Base-by-base conservation (phyloP, 164 flowering plant species). In the Buxus sempervirens region DNA sequence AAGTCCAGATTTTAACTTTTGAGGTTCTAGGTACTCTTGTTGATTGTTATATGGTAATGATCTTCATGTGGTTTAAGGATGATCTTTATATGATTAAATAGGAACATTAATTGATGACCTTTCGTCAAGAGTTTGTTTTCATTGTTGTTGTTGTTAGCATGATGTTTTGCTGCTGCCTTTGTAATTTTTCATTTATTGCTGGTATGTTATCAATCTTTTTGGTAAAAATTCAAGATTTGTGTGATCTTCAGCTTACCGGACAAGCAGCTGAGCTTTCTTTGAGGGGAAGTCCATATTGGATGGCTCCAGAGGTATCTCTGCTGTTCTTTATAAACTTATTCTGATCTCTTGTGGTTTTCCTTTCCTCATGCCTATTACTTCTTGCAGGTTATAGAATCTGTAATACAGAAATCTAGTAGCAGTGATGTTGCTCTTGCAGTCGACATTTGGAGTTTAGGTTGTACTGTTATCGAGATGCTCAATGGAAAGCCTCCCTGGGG, bases 251-350 rank as follows among this genome's bases (percentile, higher is more conserved):
- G 98, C 86, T 94, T 66, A 77, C 73, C 73, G 96, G 93, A 60
- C 89, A 83, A 64, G 73, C 73, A 66, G 83, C 88, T 72, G 77
- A 83, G 68, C 96, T 90, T 63, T 95, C 99, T 57, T 56, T 92
- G 64, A 92, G 84, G 86, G 99, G 99, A 63, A 92, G 96, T 73
- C 98, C 99, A 45, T 90, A 92, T 78, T 92, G 99, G 99, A 90
- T 95, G 97, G 97, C 99, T 70, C 99, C 99, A 41, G 99, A 95
- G 98, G 99, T 95, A 78, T 53, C 21, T 56, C 51, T 67, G 32
- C 24, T 51, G 12, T 51, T 23, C 28, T 15, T 19, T 21, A 32
- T 32, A 32, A 32, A 7, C 38, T 32, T 32, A 32, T 32, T 32
- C 38, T 3, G 38, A 26, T 54, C 23, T 20, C 48, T 53, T 3